Evolutionary conservation across 1,284 basidiomycete species (phyloP).

Genomic region (Psilocybe mexicana): DNA sequence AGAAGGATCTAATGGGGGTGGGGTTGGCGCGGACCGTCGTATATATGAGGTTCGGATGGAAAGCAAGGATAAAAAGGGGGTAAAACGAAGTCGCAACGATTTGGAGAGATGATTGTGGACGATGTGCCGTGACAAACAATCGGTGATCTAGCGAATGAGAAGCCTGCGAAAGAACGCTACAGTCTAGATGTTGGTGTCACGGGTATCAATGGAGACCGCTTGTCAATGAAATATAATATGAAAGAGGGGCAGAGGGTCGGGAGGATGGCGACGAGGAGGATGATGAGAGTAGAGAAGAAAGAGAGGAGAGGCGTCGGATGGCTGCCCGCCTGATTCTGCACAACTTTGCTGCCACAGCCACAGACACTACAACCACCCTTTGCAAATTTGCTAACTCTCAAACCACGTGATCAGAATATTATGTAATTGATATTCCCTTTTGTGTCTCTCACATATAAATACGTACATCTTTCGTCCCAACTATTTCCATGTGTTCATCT

Average conservation of each 20-base stretch:
- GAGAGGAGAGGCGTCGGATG: not conserved
- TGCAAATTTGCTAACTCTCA: constrained; percentile 20
- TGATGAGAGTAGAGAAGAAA: constrained; percentile 12
- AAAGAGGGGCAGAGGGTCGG: constrained; percentile 7
- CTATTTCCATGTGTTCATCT: too few species aligned
- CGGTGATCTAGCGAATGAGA: constrained; percentile 15
- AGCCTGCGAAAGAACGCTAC: constrained; percentile 5
- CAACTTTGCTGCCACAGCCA: constrained; percentile 10
- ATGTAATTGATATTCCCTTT: not conserved
- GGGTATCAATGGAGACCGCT: constrained; percentile 25
- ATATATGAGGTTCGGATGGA: constrained; percentile 1
- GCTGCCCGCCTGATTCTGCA: not conserved
- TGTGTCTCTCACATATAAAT: too few species aligned
- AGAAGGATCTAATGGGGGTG: constrained; percentile 4
- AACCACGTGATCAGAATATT: constrained; percentile 4
- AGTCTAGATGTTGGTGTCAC: constrained; percentile 21
- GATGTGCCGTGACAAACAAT: constrained; percentile 10
- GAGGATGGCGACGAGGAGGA: constrained; percentile 11
- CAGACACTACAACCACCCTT: constrained; percentile 16
- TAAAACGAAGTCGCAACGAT: not conserved
- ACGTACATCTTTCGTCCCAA: too few species aligned
- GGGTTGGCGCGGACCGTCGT: constrained; percentile 4
- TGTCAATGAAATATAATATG: constrained; percentile 1
- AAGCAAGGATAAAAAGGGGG: not conserved
- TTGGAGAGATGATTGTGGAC: constrained; percentile 1